Evolutionary conservation across 2,329 filamentous ascomycete species (phyloP).

Genomic region (Waltergamsia citrina): DNA sequence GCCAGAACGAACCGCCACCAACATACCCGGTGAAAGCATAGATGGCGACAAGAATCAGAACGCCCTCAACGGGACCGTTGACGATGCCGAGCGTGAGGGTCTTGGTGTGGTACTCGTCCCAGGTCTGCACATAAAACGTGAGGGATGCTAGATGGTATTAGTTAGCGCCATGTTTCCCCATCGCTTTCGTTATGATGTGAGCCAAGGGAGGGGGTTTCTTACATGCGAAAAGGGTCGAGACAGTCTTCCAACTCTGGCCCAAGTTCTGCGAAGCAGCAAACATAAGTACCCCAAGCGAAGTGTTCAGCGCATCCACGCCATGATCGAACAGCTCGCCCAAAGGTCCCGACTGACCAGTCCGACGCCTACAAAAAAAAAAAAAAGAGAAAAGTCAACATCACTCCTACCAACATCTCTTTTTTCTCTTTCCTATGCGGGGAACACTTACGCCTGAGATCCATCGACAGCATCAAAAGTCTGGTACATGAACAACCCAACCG

Average conservation of each 20-base stretch:
- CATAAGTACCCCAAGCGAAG: slow-evolving; percentile 82
- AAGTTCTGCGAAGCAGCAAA: slow-evolving; percentile 91
- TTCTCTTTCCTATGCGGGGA: not conserved
- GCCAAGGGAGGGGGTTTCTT: slow-evolving; percentile 18
- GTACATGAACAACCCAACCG: slow-evolving; percentile 83
- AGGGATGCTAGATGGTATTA: slow-evolving; percentile 68
- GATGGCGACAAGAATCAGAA: slow-evolving; percentile 72
- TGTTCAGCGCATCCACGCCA: slow-evolving; percentile 94
- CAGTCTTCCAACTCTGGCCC: slow-evolving; percentile 84
- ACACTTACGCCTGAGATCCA: slow-evolving; percentile 76
- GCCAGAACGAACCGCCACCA: slow-evolving; percentile 90
- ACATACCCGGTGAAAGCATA: slow-evolving; percentile 77
- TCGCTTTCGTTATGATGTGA: not conserved
- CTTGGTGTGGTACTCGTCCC: slow-evolving; percentile 99
- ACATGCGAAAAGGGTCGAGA: slow-evolving; percentile 77
- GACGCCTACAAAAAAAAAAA: slow-evolving; percentile 53
- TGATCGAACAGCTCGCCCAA: slow-evolving; percentile 96
- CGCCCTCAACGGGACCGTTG: slow-evolving; percentile 91
- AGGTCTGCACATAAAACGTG: slow-evolving; percentile 98
- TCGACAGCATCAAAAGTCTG: slow-evolving; percentile 98
- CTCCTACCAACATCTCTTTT: not conserved
- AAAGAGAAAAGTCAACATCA: not conserved
- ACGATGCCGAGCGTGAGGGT: slow-evolving; percentile 86
- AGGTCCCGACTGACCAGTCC: slow-evolving; percentile 86
- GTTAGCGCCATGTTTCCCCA: too few relatives aligned